Conservation (phyloP, 2,329 filamentous ascomycete species). For the Colletotrichum sp. region DNA sequence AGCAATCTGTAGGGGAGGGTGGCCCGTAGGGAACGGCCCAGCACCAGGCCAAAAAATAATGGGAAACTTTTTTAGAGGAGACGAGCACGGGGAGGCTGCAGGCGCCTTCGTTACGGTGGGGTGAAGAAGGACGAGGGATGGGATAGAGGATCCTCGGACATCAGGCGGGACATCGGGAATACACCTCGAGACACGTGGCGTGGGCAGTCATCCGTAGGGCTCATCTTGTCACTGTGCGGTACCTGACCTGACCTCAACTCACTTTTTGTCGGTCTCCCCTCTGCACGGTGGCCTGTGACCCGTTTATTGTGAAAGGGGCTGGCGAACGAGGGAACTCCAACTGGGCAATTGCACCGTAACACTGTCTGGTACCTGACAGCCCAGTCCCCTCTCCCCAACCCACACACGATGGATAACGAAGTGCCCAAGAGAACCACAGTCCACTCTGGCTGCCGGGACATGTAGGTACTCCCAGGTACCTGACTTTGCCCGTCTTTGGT, state of each 20-base stretch:
- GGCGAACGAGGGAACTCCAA: not conserved
- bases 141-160: constrained; percentile 5
- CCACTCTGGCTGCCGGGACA: not conserved
- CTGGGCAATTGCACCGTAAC: not conserved
- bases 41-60: not conserved
- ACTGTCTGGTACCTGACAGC: not conserved
- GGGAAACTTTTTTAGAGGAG: constrained; percentile 3
- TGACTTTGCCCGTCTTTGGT: not conserved
- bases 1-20: not conserved
- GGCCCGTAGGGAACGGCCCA: not conserved
- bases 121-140: not conserved
- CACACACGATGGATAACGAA: not conserved
- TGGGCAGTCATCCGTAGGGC: not conserved
- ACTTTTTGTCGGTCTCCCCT: not conserved
- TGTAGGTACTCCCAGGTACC: not conserved
- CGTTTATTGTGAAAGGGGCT: constrained; percentile 8
- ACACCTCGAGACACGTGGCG: not conserved
- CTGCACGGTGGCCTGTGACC: constrained; percentile 8
- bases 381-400: not conserved
- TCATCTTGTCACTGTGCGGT: not conserved
- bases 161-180: constrained; percentile 12
- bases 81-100: constrained; percentile 13
- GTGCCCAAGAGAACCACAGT: not conserved
- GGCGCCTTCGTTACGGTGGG: constrained; percentile 6
- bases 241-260: not conserved